Base-by-base conservation (phyloP, 352 stramenopile genomes). In the Halophytophthora batemanensis region DNA sequence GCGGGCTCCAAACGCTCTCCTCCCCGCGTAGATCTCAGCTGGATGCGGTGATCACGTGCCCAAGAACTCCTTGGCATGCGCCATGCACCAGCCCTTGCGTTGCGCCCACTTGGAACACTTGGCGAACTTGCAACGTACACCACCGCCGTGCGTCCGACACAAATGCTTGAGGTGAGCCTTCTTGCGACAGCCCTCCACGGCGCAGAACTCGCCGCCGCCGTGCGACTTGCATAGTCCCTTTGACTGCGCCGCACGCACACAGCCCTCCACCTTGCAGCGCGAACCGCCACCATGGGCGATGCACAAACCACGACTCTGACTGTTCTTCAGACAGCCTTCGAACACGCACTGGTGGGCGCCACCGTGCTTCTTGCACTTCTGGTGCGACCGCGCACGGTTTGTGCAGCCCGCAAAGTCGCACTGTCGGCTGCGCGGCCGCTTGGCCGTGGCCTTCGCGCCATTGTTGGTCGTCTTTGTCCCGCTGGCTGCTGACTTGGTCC, bases 361-460 rank as follows among this genome's bases (percentile, higher is more conserved):
- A 21, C 85, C 85, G 56, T 95, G 85, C 29, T 93, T 95, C 59
- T 95, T 95, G 79, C 85, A 95, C 47, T 90, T 88, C 51, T 93
- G 82, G 51, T 95, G 82, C 23, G 81, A 91, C 36, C 82, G 77
- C 29, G 84, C 84, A 28, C 84, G 76, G 63, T 92, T 93, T 25
- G 68, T 55, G 39, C 84, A 95, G 5, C 82, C 84, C 18, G 80
- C 71, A 48, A 75, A 84, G 35, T 87, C 77, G 53, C 82, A 93
- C 52, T 93, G 73, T 4, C 71, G 71, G 44, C 71, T 84, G 2
- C 71, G 66, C 2, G 72, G 69, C 33, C 63, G 64, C 49, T 78
- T 76, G 29, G 15, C 25, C 29, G 25, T 42, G 6, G 22, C n/a
- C 29, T 71, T 71, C 6, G 52, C 28, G 6, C 39, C 40, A 0